phyloP scores from a whole-genome alignment of 805 yeast species.

The Candida maesae region DNA sequence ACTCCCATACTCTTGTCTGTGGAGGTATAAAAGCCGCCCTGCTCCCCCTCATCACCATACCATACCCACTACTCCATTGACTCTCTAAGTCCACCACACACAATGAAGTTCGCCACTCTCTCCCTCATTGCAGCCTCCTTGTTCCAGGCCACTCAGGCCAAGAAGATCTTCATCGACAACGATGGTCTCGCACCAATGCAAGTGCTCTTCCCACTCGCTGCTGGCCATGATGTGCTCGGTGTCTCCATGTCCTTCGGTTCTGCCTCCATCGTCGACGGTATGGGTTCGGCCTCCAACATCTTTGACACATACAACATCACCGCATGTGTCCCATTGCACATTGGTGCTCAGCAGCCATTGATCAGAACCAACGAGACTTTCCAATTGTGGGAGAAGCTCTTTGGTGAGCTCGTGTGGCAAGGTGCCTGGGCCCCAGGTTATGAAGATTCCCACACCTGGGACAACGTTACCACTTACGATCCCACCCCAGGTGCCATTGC shows the following conservation, averaged over 20 bases:
- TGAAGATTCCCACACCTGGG: conserved; percentile 32
- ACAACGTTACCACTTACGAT: conserved; percentile 30
- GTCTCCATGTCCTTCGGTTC: conserved; percentile 38
- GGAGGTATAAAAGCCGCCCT: no score
- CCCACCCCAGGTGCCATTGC: conserved; percentile 37
- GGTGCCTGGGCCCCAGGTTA: conserved; percentile 36
- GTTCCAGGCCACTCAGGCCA: conserved; percentile 20
- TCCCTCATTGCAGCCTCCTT: conserved; percentile 16
- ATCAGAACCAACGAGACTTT: conserved; percentile 37
- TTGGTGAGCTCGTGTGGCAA: conserved; percentile 40
- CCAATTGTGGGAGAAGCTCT: conserved; percentile 35
- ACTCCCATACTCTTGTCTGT: no score
- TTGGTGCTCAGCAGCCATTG: conserved; percentile 38
- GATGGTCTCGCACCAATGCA: conserved; percentile 39
- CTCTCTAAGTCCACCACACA: neutral
- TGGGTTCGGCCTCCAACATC: conserved; percentile 32
- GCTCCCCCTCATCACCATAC: no score
- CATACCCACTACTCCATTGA: no score
- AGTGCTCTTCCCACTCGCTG: conserved; percentile 35
- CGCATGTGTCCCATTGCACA: conserved; percentile 34
- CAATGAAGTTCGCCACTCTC: conserved; percentile 16
- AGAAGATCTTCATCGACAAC: conserved; percentile 39
- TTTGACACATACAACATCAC: conserved; percentile 33
- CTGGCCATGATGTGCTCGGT: conserved; percentile 39
- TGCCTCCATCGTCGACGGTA: conserved; percentile 36